Base-by-base conservation (phyloP, 140 eudicot genomes). In the Ambrosia hybrid region DNA sequence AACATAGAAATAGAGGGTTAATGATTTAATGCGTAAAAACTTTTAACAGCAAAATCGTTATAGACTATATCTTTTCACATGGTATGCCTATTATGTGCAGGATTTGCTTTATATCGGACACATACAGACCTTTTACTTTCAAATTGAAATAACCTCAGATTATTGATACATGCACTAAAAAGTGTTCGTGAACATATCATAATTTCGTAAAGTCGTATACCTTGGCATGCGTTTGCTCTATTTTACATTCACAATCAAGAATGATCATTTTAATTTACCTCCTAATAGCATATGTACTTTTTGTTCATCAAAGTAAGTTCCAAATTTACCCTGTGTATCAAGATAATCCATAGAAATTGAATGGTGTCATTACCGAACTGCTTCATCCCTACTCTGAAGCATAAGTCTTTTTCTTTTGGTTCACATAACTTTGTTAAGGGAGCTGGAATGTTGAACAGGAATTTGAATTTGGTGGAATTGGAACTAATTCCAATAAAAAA, bases 151-250 rank as follows among this genome's bases (percentile, higher is more conserved):
- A 45, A 41, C 45, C 76, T 41, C 33, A 12, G 49, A 57, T 71
- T 12, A 68, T 49, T 13, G 13, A 68, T 43, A 16, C 16, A 67
- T 51, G 58, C 30, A 3, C 70, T 73, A 62, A 49, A 43, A 36
- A 12, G 3, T 15, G 62, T 49, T 33, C 34, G 63, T 2, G 71
- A 73, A 17, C 30, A 15, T 73, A 73, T 15, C 78, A 61, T 14
- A 61, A n/a, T n/a, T n/a, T n/a, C n/a, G n/a, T n/a, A n/a, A n/a
- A n/a, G 1, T 21, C 30, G 1, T 21, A 30, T 0, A 30, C 34
- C 34, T 30, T 30, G 34, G 34, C 34, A 30, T 30, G 34, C 0
- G 34, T 30, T 30, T 30, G 34, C 34, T 30, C 34, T 30, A 30
- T 30, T 30, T 30, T 30, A 30, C 34, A 30, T 30, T 30, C 58